Evolutionary conservation across 805 yeast species (phyloP).

Genomic region (Candida adriatica): DNA sequence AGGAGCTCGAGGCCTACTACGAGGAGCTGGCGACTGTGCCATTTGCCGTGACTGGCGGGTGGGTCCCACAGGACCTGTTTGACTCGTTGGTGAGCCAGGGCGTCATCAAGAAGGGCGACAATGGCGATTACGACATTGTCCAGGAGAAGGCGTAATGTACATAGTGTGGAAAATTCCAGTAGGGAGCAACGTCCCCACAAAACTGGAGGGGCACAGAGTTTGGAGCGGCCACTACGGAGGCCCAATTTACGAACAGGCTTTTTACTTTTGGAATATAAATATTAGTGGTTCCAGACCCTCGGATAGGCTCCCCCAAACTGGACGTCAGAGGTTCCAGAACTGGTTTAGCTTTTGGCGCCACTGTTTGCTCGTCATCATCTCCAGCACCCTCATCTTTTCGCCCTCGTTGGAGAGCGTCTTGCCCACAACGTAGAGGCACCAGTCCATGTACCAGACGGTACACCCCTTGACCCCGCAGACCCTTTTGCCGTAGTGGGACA

Average conservation of each 20-base stretch:
- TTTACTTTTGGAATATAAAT: too few relatives aligned
- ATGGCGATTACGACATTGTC: conserved; percentile 42
- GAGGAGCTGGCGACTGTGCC: conserved; percentile 63
- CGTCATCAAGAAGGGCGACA: conserved; percentile 51
- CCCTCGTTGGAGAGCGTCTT: conserved; percentile 20
- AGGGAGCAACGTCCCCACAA: too few relatives aligned
- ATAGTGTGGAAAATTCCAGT: too few relatives aligned
- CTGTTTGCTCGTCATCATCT: conserved; percentile 14
- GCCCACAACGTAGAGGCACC: conserved; percentile 17
- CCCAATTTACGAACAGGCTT: too few relatives aligned
- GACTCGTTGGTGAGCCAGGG: conserved; percentile 63
- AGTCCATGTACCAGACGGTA: conserved; percentile 10
- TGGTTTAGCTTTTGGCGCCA: conserved; percentile 21
- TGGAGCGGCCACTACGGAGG: too few relatives aligned
- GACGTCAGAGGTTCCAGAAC: conserved; percentile 26
- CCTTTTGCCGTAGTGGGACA: conserved; percentile 19
- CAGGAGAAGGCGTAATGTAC: conserved; percentile 13
- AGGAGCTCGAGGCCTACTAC: conserved; percentile 60
- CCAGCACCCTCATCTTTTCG: conserved; percentile 20
- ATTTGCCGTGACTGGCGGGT: conserved; percentile 85
- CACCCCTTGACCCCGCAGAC: conserved; percentile 10
- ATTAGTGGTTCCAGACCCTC: too few relatives aligned
- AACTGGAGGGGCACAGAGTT: too few relatives aligned
- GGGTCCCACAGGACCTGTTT: conserved; percentile 95
- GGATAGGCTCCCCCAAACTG: too few relatives aligned